These are phyloP conservation scores for Coemansia sp. DNA, from an alignment of 192 early-diverging fungal genomes.

Conservation along the genomic window DNA sequence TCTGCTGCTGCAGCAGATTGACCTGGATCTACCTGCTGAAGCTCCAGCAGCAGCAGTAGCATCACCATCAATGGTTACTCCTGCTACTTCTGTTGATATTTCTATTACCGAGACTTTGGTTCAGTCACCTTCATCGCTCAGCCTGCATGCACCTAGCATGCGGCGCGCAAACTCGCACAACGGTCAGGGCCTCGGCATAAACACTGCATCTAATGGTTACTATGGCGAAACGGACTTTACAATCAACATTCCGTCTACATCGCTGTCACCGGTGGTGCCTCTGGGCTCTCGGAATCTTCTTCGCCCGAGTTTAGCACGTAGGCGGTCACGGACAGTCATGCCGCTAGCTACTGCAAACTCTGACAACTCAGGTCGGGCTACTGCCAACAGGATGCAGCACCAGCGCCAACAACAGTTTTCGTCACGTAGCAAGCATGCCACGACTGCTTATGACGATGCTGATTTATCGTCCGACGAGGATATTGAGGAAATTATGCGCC, in stretches of 20 bases:
- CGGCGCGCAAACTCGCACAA: constrained; percentile 3
- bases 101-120: neutral
- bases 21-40: constrained; percentile 7
- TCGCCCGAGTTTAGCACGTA: constrained; percentile 2
- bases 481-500: constrained; percentile 7
- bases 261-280: constrained; percentile 39
- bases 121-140: no score
- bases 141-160: neutral
- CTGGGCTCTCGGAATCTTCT: neutral
- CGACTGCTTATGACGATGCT: neutral
- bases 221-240: constrained; percentile 27
- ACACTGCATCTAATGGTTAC: neutral
- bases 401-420: neutral
- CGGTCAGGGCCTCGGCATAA: neutral
- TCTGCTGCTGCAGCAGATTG: constrained; percentile 28
- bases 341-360: neutral
- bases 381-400: no score
- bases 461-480: neutral
- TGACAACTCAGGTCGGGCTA: neutral
- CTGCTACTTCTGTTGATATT: neutral
- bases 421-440: neutral
- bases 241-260: constrained; percentile 46
- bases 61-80: neutral
- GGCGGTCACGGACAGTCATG: constrained; percentile 17
- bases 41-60: neutral